Conservation (phyloP, 2,329 filamentous ascomycete genomes). For the Neofusicoccum sp. region DNA sequence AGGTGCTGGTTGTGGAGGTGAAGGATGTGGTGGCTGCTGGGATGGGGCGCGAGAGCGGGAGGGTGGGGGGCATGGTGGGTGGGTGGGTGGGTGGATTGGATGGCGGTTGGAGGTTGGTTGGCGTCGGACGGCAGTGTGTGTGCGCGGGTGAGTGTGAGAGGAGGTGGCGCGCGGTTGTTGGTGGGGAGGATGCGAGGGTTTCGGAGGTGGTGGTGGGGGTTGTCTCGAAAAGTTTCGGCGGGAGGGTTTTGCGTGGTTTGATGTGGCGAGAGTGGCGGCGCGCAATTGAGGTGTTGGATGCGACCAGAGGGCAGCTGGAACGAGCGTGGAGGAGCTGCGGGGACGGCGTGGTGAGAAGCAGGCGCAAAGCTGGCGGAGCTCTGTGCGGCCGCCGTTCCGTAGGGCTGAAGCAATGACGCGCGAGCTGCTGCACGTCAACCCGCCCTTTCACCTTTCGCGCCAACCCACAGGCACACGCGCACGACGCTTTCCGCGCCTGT, state of each 20-base stretch:
- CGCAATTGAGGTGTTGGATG: not conserved
- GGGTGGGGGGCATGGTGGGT: constrained; percentile 2
- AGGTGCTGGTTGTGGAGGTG: not conserved
- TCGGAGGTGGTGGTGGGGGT: not conserved
- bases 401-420: constrained; percentile 40
- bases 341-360: not conserved
- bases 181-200: no score
- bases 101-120: not conserved
- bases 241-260: not conserved
- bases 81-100: not conserved
- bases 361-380: constrained; percentile 54
- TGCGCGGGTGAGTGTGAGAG: not conserved
- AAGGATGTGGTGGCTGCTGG: not conserved
- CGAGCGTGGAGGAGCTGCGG: not conserved
- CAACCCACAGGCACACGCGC: not conserved
- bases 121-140: not conserved
- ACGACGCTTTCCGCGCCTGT: not conserved
- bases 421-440: not conserved
- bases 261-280: not conserved
- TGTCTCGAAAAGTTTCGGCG: not conserved
- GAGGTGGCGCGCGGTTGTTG: not conserved
- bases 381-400: no score
- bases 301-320: not conserved
- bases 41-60: constrained; percentile 1
- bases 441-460: not conserved